Conservation (phyloP, 306 rosid species). For the Vachellia pachyceras region DNA sequence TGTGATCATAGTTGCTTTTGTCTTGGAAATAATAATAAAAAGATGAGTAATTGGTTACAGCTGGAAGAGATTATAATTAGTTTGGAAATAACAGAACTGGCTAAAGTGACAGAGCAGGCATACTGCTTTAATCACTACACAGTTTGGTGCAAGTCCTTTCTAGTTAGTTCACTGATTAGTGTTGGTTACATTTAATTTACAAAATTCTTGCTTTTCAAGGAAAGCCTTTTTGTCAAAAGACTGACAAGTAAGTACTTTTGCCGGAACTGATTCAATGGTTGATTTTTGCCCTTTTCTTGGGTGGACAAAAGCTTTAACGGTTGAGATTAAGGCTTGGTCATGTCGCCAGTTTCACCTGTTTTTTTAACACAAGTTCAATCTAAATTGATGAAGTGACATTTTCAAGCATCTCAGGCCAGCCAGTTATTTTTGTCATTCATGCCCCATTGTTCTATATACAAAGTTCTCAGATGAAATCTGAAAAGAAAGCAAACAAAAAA, state of each 20-base stretch:
- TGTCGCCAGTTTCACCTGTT: background rate
- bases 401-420: background rate
- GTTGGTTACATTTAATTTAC: background rate
- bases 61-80: background rate
- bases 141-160: background rate
- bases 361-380: too few relatives aligned
- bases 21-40: background rate
- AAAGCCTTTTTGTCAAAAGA: background rate
- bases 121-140: background rate
- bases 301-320: background rate
- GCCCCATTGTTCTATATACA: too few relatives aligned
- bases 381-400: background rate
- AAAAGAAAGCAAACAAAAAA: too few relatives aligned
- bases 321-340: constrained; percentile 10
- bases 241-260: background rate
- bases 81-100: background rate
- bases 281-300: background rate
- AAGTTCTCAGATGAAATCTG: too few relatives aligned
- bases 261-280: background rate
- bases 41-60: background rate
- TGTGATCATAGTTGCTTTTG: constrained; percentile 4
- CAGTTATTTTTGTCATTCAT: background rate
- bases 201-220: background rate
- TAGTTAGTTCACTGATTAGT: background rate
- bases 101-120: background rate